Conservation (phyloP, 1,284 basidiomycete genomes). For the Cryptococcus amylolentus region DNA sequence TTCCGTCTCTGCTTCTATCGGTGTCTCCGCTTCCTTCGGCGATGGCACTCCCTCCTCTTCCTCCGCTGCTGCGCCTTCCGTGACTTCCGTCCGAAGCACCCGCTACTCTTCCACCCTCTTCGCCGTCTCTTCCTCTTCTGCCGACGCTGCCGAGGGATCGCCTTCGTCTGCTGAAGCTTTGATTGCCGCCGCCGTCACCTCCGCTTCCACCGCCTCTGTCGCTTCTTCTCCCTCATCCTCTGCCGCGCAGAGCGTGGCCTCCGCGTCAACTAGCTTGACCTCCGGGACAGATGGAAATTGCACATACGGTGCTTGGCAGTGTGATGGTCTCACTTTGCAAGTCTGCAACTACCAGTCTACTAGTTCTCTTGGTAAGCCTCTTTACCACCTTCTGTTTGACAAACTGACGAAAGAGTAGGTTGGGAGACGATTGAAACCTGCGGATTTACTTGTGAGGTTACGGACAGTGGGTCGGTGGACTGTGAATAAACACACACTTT, state of each 20-base stretch:
- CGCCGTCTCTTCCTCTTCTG: background rate
- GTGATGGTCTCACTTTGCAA: slow-evolving; percentile 21
- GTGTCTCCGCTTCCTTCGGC: background rate
- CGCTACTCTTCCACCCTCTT: background rate
- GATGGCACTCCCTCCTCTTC: background rate
- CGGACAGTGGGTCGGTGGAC: slow-evolving; percentile 13
- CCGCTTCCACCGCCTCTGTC: background rate
- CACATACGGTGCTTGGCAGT: slow-evolving; percentile 33
- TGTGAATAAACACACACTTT: slow-evolving; percentile 6
- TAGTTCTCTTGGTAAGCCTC: slow-evolving; percentile 10
- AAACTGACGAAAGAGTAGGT: slow-evolving; percentile 2
- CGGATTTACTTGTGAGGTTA: slow-evolving; percentile 8
- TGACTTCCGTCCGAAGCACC: background rate
- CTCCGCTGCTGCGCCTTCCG: background rate
- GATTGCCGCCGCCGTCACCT: background rate
- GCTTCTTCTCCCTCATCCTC: background rate
- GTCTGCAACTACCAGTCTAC: slow-evolving; percentile 26
- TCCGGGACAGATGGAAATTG: slow-evolving; percentile 5
- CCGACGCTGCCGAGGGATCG: background rate
- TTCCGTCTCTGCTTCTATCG: background rate
- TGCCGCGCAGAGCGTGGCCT: background rate
- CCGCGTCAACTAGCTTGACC: background rate
- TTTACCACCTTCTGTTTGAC: background rate
- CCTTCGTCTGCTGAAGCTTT: background rate
- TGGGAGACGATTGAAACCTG: slow-evolving; percentile 18